A percentile compares a stretch with the other conserved stretches of the same genome.
These are phyloP conservation scores for Coniochaeta pulveracea DNA, from an alignment of 2,329 filamentous ascomycete genomes.

Conservation along the genomic window DNA sequence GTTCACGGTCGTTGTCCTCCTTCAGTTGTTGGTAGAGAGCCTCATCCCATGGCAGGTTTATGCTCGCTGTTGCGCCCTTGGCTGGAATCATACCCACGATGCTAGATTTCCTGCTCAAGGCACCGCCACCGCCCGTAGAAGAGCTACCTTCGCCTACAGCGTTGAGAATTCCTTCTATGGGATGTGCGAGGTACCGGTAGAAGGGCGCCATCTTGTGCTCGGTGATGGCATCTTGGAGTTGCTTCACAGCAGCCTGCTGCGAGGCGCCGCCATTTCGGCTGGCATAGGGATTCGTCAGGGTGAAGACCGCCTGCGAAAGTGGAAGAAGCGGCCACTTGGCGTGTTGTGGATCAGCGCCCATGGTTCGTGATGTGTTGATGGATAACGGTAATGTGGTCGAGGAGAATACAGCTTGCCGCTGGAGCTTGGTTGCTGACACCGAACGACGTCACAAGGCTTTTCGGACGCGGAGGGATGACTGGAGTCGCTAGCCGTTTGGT, in stretches of 20 bases:
- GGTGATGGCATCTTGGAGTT: conserved; percentile 69
- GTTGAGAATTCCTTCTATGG: conserved; percentile 73
- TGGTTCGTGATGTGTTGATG: conserved; percentile 31
- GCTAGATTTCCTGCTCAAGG: conserved; percentile 57
- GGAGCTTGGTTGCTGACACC: conserved; percentile 6
- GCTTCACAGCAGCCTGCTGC: conserved; percentile 62
- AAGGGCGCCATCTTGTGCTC: conserved; percentile 82
- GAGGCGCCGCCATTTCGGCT: conserved; percentile 31
- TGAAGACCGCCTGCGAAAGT: conserved; percentile 77
- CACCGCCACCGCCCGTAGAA: conserved; percentile 35
- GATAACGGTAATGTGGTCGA: not conserved
- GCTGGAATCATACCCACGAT: conserved; percentile 66
- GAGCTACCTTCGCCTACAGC: conserved; percentile 51
- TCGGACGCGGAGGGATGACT: not conserved
- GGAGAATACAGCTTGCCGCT: conserved; percentile 6
- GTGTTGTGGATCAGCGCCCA: conserved; percentile 75
- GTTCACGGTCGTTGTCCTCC: conserved; percentile 66
- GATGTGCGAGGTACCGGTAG: conserved; percentile 75
- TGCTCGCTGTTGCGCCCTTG: conserved; percentile 49
- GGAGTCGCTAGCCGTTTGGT: not conserved
- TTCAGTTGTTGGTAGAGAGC: conserved; percentile 67
- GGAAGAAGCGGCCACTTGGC: conserved; percentile 74
- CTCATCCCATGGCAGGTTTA: conserved; percentile 84
- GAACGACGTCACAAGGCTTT: no score
- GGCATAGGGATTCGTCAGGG: conserved; percentile 70